Evolutionary conservation across 805 yeast species (phyloP).

Genomic region (Wickerhamomyces alni): DNA sequence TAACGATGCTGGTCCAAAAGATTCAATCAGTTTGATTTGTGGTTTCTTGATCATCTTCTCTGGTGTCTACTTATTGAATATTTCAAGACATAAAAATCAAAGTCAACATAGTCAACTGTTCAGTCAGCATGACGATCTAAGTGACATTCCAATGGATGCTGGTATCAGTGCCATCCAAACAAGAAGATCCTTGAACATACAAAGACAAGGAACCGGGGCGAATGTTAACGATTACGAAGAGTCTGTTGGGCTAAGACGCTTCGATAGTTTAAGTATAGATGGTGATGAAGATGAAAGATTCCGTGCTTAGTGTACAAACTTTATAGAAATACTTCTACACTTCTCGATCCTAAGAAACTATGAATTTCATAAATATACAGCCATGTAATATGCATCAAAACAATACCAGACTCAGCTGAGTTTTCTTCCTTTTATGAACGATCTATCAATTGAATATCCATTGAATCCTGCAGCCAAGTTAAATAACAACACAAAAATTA

Average conservation of each 20-base stretch:
- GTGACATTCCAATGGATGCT: slow-evolving; percentile 75
- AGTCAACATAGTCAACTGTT: slow-evolving; percentile 32
- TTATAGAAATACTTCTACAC: no score
- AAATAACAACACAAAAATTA: slow-evolving; percentile 3
- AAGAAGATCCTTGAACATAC: slow-evolving; percentile 68
- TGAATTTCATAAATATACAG: no score
- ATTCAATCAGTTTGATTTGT: slow-evolving; percentile 72
- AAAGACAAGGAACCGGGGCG: slow-evolving; percentile 32
- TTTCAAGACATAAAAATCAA: slow-evolving; percentile 61
- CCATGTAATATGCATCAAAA: no score
- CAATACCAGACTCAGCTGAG: no score
- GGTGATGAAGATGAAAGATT: slow-evolving; percentile 30
- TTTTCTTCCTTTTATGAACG: no score
- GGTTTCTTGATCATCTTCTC: slow-evolving; percentile 84
- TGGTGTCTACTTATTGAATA: slow-evolving; percentile 79
- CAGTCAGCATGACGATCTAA: slow-evolving; percentile 46
- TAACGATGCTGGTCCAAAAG: slow-evolving; percentile 75
- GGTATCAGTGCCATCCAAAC: slow-evolving; percentile 75
- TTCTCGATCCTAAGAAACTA: no score
- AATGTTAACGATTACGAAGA: slow-evolving; percentile 37
- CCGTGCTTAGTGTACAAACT: slow-evolving; percentile 11
- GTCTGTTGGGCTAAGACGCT: slow-evolving; percentile 49
- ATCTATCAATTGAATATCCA: no score
- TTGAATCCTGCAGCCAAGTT: no score
- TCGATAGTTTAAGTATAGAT: slow-evolving; percentile 51